Base-by-base conservation (phyloP, 495 filamentous ascomycete genomes). In the Geoglossum glabrum region DNA sequence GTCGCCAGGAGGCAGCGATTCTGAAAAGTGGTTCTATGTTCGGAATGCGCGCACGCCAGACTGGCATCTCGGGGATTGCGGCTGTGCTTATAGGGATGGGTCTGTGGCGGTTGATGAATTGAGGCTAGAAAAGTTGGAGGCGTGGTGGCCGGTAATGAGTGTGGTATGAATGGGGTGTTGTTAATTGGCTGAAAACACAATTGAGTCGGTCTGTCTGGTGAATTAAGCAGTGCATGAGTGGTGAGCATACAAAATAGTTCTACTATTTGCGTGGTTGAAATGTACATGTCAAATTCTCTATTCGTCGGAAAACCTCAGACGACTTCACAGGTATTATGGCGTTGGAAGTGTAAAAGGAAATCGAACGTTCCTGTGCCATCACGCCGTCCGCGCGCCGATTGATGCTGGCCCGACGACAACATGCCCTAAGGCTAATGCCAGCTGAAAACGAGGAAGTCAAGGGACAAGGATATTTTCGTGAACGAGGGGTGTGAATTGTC, bases 21-120 rank as follows among this genome's bases (percentile, higher is more conserved):
- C 68, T 84, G 59, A 73, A 77, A 61, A 83, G 81, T 65, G 76
- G 80, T 28, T 81, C 83, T 27, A 75, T 80, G 63, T 87, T 89
- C 66, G 87, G 87, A 28, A 83, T 95, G 75, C 78, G 78, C 19
- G 81, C 77, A 62, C 74, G 88, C 49, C 75, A 79, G 60, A 63
- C 81, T 26, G 85, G 82, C 36, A 83, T 93, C 60, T 79, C 77
- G 17, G 73, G 74, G n/a, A 82, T 87, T 34, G 85, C 86, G 2
- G 72, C 82, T 8, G 73, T 73, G 0, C 70, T 94, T 47, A 80
- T 83, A 8, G 83, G 79, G 58, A 68, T 90, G 70, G 88, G 88
- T 0, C 55, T 82, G 28, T 82, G 73, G 64, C 68, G 79, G 59
- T 70, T 75, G 28, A 69, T 78, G 31, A 79, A 77, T 54, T 83